Conservation (phyloP, 2,329 filamentous ascomycete species). For the Botrytis tulipae region DNA sequence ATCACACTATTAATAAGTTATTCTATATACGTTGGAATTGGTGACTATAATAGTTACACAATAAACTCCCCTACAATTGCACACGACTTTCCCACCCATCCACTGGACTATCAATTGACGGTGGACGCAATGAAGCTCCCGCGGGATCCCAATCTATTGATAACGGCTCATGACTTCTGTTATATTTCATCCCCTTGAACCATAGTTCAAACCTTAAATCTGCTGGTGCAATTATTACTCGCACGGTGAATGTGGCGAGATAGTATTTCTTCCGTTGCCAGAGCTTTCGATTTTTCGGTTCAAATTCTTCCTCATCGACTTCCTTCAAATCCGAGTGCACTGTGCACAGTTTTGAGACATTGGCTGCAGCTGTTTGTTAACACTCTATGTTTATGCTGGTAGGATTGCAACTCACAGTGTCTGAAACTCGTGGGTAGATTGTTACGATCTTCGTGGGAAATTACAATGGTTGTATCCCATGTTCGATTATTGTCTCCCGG, state of each 20-base stretch:
- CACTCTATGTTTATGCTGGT: background rate
- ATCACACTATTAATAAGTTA: background rate
- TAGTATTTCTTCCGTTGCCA: slow-evolving; percentile 43
- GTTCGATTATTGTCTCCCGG: slow-evolving; percentile 39
- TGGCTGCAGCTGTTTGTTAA: slow-evolving; percentile 33
- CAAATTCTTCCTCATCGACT: slow-evolving; percentile 42
- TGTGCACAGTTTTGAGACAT: slow-evolving; percentile 42
- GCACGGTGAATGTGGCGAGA: slow-evolving; percentile 48
- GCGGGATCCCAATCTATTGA: slow-evolving; percentile 22
- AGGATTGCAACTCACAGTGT: slow-evolving; percentile 38
- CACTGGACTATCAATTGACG: background rate
- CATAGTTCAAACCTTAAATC: slow-evolving; percentile 51
- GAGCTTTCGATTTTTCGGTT: slow-evolving; percentile 42
- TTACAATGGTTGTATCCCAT: slow-evolving; percentile 44
- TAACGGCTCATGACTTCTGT: slow-evolving; percentile 22
- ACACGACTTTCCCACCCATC: slow-evolving; percentile 15
- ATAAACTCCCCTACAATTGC: background rate
- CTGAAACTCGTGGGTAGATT: slow-evolving; percentile 42
- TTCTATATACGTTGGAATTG: background rate
- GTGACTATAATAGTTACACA: background rate
- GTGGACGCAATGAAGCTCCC: slow-evolving; percentile 15
- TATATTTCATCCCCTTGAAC: slow-evolving; percentile 43
- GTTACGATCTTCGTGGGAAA: slow-evolving; percentile 42
- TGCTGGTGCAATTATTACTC: slow-evolving; percentile 54
- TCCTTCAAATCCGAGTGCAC: slow-evolving; percentile 45